A percentile compares a stretch with the other conserved stretches of the same genome.
Evolutionary conservation across 768 basidiomycete genomes (phyloP).

Genomic region (Melanogaster broomeanus): DNA sequence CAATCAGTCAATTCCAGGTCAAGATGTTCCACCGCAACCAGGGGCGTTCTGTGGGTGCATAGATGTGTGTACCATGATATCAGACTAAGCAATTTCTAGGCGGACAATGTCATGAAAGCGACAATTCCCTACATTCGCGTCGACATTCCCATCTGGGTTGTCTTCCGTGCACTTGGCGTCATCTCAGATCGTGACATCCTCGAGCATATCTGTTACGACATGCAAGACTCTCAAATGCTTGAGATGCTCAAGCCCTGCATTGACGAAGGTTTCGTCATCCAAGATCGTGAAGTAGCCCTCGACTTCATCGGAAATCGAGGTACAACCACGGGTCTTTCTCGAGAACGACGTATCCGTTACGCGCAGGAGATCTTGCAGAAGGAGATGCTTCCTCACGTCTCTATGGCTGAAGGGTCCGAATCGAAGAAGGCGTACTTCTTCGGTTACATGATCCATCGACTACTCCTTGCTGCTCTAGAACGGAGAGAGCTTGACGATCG

Average conservation of each 20-base stretch:
- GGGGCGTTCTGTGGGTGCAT: conserved; percentile 73
- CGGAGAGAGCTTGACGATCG: conserved; percentile 96
- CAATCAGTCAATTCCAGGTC: conserved; percentile 95
- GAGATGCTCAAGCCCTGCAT: conserved; percentile 99
- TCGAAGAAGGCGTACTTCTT: conserved; percentile 99
- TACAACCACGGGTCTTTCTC: conserved; percentile 87
- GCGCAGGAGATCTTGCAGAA: conserved; percentile 98
- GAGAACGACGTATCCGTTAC: conserved; percentile 91
- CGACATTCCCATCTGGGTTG: conserved; percentile 98
- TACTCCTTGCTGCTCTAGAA: conserved; percentile 91
- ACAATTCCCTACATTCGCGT: conserved; percentile 98
- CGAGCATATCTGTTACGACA: conserved; percentile 98
- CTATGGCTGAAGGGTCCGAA: conserved; percentile 93
- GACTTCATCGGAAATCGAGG: conserved; percentile 99
- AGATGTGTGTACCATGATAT: not conserved
- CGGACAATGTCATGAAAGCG: conserved; percentile 93
- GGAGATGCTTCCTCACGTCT: conserved; percentile 97
- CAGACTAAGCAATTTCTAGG: conserved; percentile 39
- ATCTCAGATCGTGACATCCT: conserved; percentile 97
- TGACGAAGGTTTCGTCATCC: conserved; percentile 97
- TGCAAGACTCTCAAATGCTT: conserved; percentile 93
- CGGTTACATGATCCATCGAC: conserved; percentile 98
- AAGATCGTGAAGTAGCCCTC: conserved; percentile 94
- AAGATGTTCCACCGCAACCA: conserved; percentile 94
- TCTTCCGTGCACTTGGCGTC: conserved; percentile 96